A percentile compares a stretch with the other conserved stretches of the same genome.
Conservation (phyloP, 139 green algal species). For the Chlamydomonas applanata region DNA sequence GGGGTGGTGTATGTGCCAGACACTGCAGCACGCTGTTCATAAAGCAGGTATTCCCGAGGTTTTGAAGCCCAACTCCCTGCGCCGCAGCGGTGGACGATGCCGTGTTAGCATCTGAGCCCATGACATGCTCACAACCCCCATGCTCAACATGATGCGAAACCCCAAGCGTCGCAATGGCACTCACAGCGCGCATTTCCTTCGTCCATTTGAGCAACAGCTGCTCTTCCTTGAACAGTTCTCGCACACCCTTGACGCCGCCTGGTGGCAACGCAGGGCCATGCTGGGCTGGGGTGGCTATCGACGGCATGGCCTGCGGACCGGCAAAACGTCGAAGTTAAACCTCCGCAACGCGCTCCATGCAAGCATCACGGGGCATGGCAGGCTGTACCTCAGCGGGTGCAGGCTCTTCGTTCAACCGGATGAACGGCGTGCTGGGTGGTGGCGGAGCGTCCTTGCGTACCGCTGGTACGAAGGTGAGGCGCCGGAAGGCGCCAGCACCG, state of each 20-base stretch:
- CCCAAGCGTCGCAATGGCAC: constrained; percentile 3
- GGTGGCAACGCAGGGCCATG: constrained; percentile 10
- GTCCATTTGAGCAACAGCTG: constrained; percentile 55
- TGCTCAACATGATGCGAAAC: neutral
- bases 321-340: neutral
- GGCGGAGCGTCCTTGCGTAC: constrained; percentile 34
- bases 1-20: constrained; percentile 85
- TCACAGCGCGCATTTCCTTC: constrained; percentile 44
- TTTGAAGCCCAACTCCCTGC: constrained; percentile 84
- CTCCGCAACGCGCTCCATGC: neutral
- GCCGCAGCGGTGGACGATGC: neutral
- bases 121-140: neutral
- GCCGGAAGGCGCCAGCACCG: constrained; percentile 10
- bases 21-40: constrained; percentile 96
- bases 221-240: constrained; percentile 52
- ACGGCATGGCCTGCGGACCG: constrained; percentile 29
- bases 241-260: constrained; percentile 4
- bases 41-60: constrained; percentile 98
- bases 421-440: too few species aligned
- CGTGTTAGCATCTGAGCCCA: neutral
- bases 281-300: neutral
- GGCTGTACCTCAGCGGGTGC: neutral
- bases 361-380: neutral
- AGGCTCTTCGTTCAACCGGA: neutral
- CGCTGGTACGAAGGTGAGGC: constrained; percentile 68